Base-by-base conservation (phyloP, 1,139 yeast genomes). In the Petasospora rhodanensis region DNA sequence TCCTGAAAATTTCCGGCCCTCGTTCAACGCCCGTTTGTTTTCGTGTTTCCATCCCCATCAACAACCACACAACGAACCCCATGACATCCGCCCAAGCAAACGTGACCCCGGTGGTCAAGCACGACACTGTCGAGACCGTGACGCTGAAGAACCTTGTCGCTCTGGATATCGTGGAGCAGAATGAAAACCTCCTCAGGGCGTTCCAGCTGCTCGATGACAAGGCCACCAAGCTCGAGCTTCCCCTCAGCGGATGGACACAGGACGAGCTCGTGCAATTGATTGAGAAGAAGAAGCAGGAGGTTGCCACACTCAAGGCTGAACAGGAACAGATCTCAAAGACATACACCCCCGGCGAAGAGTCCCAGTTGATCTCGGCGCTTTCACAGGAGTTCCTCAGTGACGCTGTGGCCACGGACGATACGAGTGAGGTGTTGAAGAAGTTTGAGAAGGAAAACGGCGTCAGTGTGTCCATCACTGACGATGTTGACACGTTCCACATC, bases 91-190 rank as follows among this genome's bases (percentile, higher is more conserved):
- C 41, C 10, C 55, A 49, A 31, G 39, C 54, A 0, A 39, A 34
- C 19, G 37, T 43, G 5, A 36, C 38, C 1, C 51, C 52, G 12
- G 34, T 45, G 10, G 35, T 37, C 10, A 23, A 31, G 11, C 29
- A 35, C n/a, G 31, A 25, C 10, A 13, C 43, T 0, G 29, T 51
- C 4, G 53, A 48, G 16, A 47, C 44, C 0, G 41, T 51, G 14
- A 49, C 55, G 4, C 28, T 51, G 26, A 51, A 51, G 34, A 51
- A 49, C 30, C 20, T 49, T 11, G 45, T 51, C 7, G 47, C 53
- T 6, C 31, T 48, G 11, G 52, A 51, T 19, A 24, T 49, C 3
- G 44, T 49, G 10, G 50, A 51, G 18, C 36, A 40, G 27, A 47
- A 47, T 23, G 55, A 51, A 32, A 36, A 41, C 4, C 14, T 49